Percentiles rank a stretch among this genome's conserved stretches.
phyloP scores from a whole-genome alignment of 2,329 filamentous ascomycete species.

The Aplosporella prunicola region DNA sequence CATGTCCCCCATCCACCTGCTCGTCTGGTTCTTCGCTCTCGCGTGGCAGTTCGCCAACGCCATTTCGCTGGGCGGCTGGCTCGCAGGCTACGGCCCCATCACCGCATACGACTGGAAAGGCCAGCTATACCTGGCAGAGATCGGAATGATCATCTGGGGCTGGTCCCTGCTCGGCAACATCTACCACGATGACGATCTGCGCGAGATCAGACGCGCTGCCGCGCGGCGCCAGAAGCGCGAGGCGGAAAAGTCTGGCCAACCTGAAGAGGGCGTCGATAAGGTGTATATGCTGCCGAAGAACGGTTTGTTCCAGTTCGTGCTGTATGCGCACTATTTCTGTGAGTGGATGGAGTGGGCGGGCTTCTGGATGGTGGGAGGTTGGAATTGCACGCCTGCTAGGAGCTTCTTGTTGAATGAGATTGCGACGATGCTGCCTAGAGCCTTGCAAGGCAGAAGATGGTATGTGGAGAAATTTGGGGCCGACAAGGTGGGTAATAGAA shows the following conservation, averaged over 20 bases:
- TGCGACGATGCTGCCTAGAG: constrained; percentile 79
- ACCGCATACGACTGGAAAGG: constrained; percentile 46
- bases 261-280: constrained; percentile 54
- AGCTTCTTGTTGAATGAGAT: constrained; percentile 81
- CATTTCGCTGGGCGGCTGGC: constrained; percentile 66
- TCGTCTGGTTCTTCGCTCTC: constrained; percentile 56
- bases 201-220: constrained; percentile 71
- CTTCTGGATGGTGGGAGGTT: constrained; percentile 66
- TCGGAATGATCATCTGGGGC: constrained; percentile 67
- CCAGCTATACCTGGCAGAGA: constrained; percentile 36
- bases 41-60: constrained; percentile 76
- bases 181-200: constrained; percentile 80
- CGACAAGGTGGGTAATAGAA: constrained; percentile 64
- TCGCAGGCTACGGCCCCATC: constrained; percentile 68
- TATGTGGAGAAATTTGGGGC: constrained; percentile 81
- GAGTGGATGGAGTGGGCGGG: constrained; percentile 97
- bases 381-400: constrained; percentile 62
- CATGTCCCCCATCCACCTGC: constrained; percentile 79
- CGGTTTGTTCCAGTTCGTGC: constrained; percentile 70
- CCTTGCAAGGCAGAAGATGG: constrained; percentile 72
- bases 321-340: constrained; percentile 90
- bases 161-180: constrained; percentile 72
- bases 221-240: constrained; percentile 47
- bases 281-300: constrained; percentile 80
- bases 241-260: constrained; percentile 36